Base-by-base conservation (phyloP, 164 flowering plant species). In the Nelumbo lutea region DNA sequence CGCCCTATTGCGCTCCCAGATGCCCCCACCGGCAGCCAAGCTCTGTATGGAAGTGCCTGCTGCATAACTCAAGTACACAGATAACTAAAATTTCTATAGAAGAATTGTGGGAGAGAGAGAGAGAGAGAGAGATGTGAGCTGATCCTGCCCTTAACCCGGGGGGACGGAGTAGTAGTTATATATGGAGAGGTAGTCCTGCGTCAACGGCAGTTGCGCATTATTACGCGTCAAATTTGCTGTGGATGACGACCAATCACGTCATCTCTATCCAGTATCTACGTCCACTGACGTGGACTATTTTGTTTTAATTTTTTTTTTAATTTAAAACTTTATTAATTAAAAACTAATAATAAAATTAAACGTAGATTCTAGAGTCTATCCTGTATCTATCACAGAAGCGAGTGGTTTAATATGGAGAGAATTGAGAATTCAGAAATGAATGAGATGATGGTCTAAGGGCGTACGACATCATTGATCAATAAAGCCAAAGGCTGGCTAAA, bases 11-110 rank as follows among this genome's bases (percentile, higher is more conserved):
- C 9, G 47, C 56, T 6, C 71, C 45, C 47, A 13, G 55, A 9
- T 43, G 68, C 3, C 59, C 72, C 48, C 2, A 47, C 3, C 0
- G 80, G 77, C 27, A 9, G 42, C 88, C 88, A 84, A 42, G 82
- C 62, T 43, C 77, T 79, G 79, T 84, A 86, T 55, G 92, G 86
- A 4, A 84, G 76, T 47, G 87, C 89, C 51, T 88, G 78, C 9
- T 85, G 89, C 90, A 84, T 84, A 50, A 45, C 6, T 64, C n/a
- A 59, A n/a, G 40, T 9, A 2, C 7, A 42, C 9, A 63, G 52
- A 68, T 66, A 39, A 58, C 57, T n/a, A 6, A 5, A 6, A 27
- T n/a, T 13, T 15, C 45, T 53, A 41, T 61, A 6, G 51, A 62
- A 65, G 48, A 52, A 66, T 62, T 15, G 70, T 39, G 9, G 13